Evolutionary conservation across 768 basidiomycete species (phyloP).

Genomic region (Boletus bicolor): DNA sequence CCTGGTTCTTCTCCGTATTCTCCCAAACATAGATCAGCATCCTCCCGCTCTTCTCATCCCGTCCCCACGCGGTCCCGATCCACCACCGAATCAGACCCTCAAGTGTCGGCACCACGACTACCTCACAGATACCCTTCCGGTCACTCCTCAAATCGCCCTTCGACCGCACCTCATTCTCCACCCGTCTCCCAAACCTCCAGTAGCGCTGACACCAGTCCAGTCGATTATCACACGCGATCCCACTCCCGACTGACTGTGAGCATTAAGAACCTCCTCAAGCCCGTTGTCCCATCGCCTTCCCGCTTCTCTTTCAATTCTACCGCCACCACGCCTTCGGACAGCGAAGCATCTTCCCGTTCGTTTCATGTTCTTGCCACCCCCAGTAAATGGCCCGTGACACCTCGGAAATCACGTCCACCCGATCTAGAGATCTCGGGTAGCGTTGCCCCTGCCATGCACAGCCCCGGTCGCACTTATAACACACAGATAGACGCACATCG

Average conservation of each 20-base stretch:
- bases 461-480: neutral
- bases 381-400: slow-evolving; percentile 16
- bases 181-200: neutral
- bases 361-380: slow-evolving; percentile 2
- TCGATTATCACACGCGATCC: slow-evolving; percentile 11
- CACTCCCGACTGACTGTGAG: slow-evolving; percentile 22
- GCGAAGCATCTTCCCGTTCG: slow-evolving; percentile 8
- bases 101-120: neutral
- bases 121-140: neutral
- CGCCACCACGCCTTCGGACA: slow-evolving; percentile 5
- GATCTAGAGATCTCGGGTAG: slow-evolving; percentile 21
- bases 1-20: slow-evolving; percentile 10
- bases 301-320: slow-evolving; percentile 22
- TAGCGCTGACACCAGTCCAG: neutral
- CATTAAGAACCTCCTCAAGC: slow-evolving; percentile 38
- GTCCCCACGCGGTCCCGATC: slow-evolving; percentile 15
- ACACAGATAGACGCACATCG: slow-evolving; percentile 13
- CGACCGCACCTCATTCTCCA: slow-evolving; percentile 15
- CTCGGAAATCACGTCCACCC: slow-evolving; percentile 22
- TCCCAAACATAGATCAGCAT: slow-evolving; percentile 9
- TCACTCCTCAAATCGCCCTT: slow-evolving; percentile 14
- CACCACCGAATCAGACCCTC: slow-evolving; percentile 20
- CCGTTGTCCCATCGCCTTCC: slow-evolving; percentile 23
- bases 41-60: slow-evolving; percentile 16
- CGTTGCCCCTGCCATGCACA: neutral